These are phyloP conservation scores for Neurospora sp. DNA, from an alignment of 495 filamentous ascomycete genomes.

Conservation along the genomic window DNA sequence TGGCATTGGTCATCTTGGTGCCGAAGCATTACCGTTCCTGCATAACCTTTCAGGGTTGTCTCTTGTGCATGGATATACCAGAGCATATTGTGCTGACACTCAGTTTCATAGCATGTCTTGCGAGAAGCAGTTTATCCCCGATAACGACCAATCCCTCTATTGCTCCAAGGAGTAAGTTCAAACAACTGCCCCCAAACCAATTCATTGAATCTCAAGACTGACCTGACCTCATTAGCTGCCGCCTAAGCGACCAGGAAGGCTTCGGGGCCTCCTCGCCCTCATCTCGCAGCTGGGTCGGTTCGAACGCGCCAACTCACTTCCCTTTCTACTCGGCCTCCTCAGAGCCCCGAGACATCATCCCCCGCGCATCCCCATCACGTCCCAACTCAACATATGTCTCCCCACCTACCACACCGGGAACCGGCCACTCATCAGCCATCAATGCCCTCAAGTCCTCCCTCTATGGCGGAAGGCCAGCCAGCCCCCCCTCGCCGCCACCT, in stretches of 20 bases:
- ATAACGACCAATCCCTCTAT: conserved; percentile 35
- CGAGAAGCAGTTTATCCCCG: conserved; percentile 38
- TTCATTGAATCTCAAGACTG: conserved; percentile 2
- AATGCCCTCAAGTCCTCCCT: conserved; percentile 36
- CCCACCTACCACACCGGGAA: conserved; percentile 30
- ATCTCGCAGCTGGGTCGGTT: conserved; percentile 12
- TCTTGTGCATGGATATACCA: background rate
- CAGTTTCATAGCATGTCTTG: conserved; percentile 38
- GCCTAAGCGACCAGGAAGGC: conserved; percentile 30
- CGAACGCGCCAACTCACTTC: conserved; percentile 19
- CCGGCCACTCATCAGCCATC: conserved; percentile 28
- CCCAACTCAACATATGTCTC: conserved; percentile 30
- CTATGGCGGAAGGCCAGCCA: conserved; percentile 24
- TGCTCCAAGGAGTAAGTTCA: conserved; percentile 39
- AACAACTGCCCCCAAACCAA: background rate
- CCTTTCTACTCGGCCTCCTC: conserved; percentile 27
- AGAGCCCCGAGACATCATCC: conserved; percentile 41
- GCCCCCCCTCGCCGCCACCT: conserved; percentile 31
- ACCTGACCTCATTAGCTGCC: conserved; percentile 29
- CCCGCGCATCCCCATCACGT: conserved; percentile 40
- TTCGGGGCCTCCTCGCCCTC: conserved; percentile 19
- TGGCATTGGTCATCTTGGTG: background rate
- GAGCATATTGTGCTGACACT: conserved; percentile 6
- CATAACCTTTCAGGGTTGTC: conserved; percentile 13
- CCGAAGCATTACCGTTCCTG: conserved; percentile 30